Percentiles rank a stretch among this genome's conserved stretches.
phyloP scores from a whole-genome alignment of 2,329 filamentous ascomycete genomes.

The Clarireedia monteithiana region DNA sequence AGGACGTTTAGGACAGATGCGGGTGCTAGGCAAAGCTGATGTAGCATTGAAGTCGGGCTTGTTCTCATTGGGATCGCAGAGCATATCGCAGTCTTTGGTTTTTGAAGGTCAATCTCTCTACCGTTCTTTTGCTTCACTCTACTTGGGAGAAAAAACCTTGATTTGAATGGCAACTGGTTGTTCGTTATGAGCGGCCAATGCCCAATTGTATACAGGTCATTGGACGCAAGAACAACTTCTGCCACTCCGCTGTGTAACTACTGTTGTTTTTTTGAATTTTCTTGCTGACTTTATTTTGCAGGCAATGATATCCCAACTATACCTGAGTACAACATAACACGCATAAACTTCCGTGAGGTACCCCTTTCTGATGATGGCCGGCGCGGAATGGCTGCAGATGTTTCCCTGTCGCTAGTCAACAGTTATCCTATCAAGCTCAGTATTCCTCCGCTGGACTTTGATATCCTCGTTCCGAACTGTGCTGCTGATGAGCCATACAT shows the following conservation, averaged over 20 bases:
- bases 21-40: conserved; percentile 64
- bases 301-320: conserved; percentile 65
- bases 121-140: conserved; percentile 51
- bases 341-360: conserved; percentile 71
- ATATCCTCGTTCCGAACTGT: conserved; percentile 80
- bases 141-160: conserved; percentile 50
- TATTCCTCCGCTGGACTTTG: conserved; percentile 74
- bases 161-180: conserved; percentile 21
- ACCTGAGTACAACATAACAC: conserved; percentile 75
- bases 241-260: neutral
- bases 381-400: conserved; percentile 69
- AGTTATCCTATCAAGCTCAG: conserved; percentile 69
- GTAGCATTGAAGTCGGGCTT: conserved; percentile 73
- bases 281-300: conserved; percentile 29
- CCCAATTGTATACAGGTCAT: conserved; percentile 13
- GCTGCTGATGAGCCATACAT: conserved; percentile 64
- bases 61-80: conserved; percentile 69
- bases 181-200: conserved; percentile 5
- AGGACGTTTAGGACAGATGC: conserved; percentile 64
- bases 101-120: conserved; percentile 79
- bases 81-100: conserved; percentile 63
- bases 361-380: conserved; percentile 39
- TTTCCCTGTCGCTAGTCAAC: conserved; percentile 65
- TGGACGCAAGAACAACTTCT: neutral
- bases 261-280: neutral